Percentiles rank a stretch among this genome's conserved stretches.
phyloP scores from a whole-genome alignment of 2,329 filamentous ascomycete genomes.

The Hawksworthiomyces lignivorus region DNA sequence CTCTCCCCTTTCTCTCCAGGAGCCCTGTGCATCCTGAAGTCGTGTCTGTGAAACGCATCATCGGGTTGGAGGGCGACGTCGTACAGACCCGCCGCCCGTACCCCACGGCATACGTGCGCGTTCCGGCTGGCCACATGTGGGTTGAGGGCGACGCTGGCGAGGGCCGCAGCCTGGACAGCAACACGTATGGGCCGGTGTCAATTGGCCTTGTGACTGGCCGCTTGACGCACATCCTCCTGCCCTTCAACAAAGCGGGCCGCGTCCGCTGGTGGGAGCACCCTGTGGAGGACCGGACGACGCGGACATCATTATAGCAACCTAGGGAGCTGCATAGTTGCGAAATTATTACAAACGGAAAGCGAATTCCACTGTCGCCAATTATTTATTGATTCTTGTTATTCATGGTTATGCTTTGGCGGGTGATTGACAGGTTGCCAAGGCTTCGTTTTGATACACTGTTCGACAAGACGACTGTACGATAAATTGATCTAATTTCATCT shows the following conservation, averaged over 20 bases:
- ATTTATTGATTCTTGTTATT: no score
- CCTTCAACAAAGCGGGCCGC: conserved; percentile 49
- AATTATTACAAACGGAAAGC: no score
- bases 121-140: conserved; percentile 87
- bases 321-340: no score
- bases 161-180: conserved; percentile 70
- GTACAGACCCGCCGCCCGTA: conserved; percentile 60
- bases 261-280: conserved; percentile 51
- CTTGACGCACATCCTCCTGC: conserved; percentile 66
- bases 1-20: no score
- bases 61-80: conserved; percentile 72
- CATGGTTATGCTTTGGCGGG: no score
- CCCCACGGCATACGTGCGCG: conserved; percentile 45
- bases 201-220: conserved; percentile 66
- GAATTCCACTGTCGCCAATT: no score
- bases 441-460: no score
- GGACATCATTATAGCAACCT: no score
- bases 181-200: conserved; percentile 80
- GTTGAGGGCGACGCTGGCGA: conserved; percentile 81
- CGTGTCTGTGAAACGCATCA: conserved; percentile 71
- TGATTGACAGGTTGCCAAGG: no score
- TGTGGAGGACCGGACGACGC: conserved; percentile 9
- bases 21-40: conserved; percentile 64
- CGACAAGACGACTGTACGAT: no score
- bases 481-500: no score